Evolutionary conservation across 371 early-diverging fungal species (phyloP), one percentile per base, ranked within the genome.

Genomic region (Dipsacomyces acuminosporus): DNA sequence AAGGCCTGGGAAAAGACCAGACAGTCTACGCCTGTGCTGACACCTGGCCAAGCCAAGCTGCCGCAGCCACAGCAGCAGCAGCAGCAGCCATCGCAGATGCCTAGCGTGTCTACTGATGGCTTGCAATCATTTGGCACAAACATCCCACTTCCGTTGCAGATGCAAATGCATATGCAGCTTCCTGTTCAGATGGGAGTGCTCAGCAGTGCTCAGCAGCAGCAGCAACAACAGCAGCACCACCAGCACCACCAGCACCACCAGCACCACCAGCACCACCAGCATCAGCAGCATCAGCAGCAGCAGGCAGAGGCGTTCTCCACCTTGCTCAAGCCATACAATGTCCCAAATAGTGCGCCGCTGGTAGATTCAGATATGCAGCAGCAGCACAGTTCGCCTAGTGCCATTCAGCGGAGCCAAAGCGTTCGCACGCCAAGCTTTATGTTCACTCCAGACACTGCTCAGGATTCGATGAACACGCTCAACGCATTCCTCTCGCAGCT

Each of bases 1-100:
- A 71, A 71, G 57, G 71, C 71, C 6, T 71, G 71, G 71, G 71
- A 71, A 48, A 56, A 51, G 43, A 55, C 70, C 14, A 43, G 70
- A 24, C 59, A 69, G 53, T 38, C 48, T 3, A 64, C 70, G 5
- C 70, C 70, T n/a, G 59, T 44, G 41, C n/a, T 48, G 51, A 38
- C 64, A 9, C 48, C 64, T 30, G 45, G 48, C 18, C 60, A 54
- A 42, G 22, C 34, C 9, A 4, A 11, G n/a, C n/a, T n/a, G n/a
- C n/a, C n/a, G n/a, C n/a, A 8, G 0, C 56, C 19, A 13, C 33
- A 13, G 2, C 34, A 41, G 22, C 54, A 43, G 41, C 51, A 40
- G 17, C 46, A 41, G 17, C 44, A 50, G 42, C 43, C 36, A 33
- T 22, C 34, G n/a, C 59, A 51, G 34, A 25, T 20, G 33, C 11